These are phyloP conservation scores for Tilletia caries DNA, from an alignment of 1,284 basidiomycete species.

Conservation along the genomic window DNA sequence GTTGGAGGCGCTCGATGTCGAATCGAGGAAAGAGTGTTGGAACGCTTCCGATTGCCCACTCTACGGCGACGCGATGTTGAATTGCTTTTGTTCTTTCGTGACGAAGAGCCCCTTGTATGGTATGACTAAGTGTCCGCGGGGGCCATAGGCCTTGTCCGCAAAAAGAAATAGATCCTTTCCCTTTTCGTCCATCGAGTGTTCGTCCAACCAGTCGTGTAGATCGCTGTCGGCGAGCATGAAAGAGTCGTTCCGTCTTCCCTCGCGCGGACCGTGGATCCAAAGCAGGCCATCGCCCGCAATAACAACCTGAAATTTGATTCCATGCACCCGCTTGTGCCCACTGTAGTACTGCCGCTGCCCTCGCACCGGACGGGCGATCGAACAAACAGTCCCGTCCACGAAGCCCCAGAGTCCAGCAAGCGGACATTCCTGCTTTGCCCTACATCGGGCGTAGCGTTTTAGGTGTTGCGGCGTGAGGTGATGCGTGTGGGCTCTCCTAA, in stretches of 20 bases:
- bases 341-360: background rate
- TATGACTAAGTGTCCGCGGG: background rate
- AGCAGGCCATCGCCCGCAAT: background rate
- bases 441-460: background rate
- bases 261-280: background rate
- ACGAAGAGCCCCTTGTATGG: background rate
- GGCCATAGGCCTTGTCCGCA: background rate
- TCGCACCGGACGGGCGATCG: background rate
- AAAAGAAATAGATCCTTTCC: background rate
- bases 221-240: background rate
- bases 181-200: background rate
- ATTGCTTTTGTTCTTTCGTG: background rate
- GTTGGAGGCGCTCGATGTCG: background rate
- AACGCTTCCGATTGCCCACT: background rate
- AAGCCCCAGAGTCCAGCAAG: background rate
- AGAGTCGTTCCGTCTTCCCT: background rate
- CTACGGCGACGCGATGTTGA: background rate
- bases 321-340: background rate
- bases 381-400: background rate
- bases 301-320: background rate
- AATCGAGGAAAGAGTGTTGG: background rate
- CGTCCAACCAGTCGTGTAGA: background rate
- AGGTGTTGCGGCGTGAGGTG: background rate
- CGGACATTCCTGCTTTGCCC: background rate
- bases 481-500: background rate